Percentiles rank a stretch among this genome's conserved stretches.
phyloP scores from a whole-genome alignment of 2,329 filamentous ascomycete species.

The Parastagonospora nodorum region DNA sequence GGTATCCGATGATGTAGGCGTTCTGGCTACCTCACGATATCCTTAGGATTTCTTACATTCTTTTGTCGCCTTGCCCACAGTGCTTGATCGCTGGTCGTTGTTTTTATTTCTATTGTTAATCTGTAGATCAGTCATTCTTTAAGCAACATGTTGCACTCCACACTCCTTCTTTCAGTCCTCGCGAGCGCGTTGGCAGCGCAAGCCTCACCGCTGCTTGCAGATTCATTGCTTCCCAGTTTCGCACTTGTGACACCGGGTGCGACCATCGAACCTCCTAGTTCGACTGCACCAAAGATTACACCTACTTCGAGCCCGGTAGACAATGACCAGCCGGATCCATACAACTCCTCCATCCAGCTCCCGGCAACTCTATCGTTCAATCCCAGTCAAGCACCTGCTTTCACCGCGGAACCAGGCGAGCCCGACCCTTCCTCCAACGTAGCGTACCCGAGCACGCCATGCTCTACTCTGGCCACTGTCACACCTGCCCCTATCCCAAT shows the following conservation, averaged over 20 bases:
- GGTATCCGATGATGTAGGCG: constrained; percentile 5
- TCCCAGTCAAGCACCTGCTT: constrained; percentile 21
- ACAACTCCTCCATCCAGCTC: constrained; percentile 9
- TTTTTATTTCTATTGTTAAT: constrained; percentile 30
- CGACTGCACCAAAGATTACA: constrained; percentile 4
- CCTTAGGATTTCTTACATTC: constrained; percentile 24
- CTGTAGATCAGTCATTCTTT: constrained; percentile 24
- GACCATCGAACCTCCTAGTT: constrained; percentile 21
- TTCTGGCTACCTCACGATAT: constrained; percentile 26
- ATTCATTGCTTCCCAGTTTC: constrained; percentile 21
- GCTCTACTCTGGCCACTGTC: constrained; percentile 8
- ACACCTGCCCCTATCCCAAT: constrained; percentile 5
- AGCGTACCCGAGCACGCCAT: constrained; percentile 18
- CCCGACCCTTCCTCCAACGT: constrained; percentile 15
- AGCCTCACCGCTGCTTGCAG: constrained; percentile 29
- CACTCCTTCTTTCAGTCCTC: constrained; percentile 40
- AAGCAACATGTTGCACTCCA: constrained; percentile 37
- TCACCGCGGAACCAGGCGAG: constrained; percentile 14
- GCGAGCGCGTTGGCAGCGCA: constrained; percentile 41
- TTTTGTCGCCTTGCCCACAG: constrained; percentile 23
- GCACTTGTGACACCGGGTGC: constrained; percentile 23
- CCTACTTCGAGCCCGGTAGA: constrained; percentile 9
- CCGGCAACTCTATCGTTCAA: constrained; percentile 21
- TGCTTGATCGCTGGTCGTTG: constrained; percentile 40
- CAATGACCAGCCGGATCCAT: constrained; percentile 17